Base-by-base conservation (phyloP, 179 eudicot genomes). In the Amaranthus tricolor region DNA sequence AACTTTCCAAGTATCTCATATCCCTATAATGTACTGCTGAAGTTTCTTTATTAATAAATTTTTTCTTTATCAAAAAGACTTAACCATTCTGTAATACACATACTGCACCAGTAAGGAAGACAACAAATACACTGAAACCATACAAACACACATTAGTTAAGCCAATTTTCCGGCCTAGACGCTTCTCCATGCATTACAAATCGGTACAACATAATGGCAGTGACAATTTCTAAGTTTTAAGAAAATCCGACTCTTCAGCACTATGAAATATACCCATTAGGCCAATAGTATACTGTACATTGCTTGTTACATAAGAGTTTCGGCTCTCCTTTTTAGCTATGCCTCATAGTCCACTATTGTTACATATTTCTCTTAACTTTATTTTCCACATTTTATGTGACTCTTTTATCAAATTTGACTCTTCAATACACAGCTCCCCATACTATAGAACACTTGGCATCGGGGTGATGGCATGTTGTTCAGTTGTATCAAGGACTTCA, bases 91-190 rank as follows among this genome's bases (percentile, higher is more conserved):
- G 57, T 40, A 45, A 68, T 58, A 55, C 19, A 40, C 9, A 31
- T 51, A 54, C 24, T 31, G 61, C 45, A 24, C 73, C 62, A 70
- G 17, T 68, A 51, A 21, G 40, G 16, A 51, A 50, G 71, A 19
- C 14, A 66, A 17, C 9, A 10, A 17, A n/a, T 48, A 5, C 31
- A 19, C 52, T 3, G 52, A 45, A 11, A 21, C 17, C 55, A 17
- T n/a, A 0, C 13, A 11, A 21, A 9, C 55, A 66, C 8, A 0
- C 13, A 10, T 6, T 51, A 14, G 3, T 68, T 51, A 50, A 11
- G 17, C 45, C 58, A 56, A 11, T 51, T 49, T 6, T 66, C 70
- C 19, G 44, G 56, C 44, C 13, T 66, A 9, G 24, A 24, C 15
- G n/a, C 15, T 64, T 66, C 54, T 66, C 16, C 70, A 7, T 64